These are phyloP conservation scores for Blastobotrys illinoisensis DNA, from an alignment of 1,139 yeast genomes.

Conservation along the genomic window DNA sequence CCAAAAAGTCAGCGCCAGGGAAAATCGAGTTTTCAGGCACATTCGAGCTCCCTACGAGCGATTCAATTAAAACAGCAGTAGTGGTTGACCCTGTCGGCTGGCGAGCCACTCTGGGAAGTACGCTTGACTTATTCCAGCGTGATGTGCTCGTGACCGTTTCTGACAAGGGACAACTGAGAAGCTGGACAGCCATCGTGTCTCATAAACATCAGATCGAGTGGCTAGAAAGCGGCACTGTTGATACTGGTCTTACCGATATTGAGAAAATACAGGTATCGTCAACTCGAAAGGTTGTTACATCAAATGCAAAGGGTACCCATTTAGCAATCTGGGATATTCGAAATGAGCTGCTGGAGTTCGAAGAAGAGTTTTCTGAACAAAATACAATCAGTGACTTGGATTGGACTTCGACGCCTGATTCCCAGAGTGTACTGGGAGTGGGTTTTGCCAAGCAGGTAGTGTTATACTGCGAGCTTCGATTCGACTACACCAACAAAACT, in stretches of 20 bases:
- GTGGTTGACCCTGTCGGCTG: conserved; percentile 67
- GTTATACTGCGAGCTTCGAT: conserved; percentile 74
- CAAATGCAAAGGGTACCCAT: conserved; percentile 46
- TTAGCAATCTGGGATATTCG: conserved; percentile 74
- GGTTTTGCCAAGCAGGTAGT: conserved; percentile 60
- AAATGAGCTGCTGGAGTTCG: conserved; percentile 63
- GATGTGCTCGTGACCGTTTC: conserved; percentile 58
- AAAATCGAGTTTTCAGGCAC: conserved; percentile 19
- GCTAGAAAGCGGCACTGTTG: conserved; percentile 44
- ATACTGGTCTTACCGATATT: conserved; percentile 52
- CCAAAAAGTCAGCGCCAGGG: conserved; percentile 4
- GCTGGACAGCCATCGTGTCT: conserved; percentile 42
- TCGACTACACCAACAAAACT: conserved; percentile 75
- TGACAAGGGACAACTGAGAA: conserved; percentile 47
- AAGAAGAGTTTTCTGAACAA: conserved; percentile 38
- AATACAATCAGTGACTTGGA: conserved; percentile 51
- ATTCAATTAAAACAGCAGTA: conserved; percentile 44
- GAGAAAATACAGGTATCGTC: conserved; percentile 66
- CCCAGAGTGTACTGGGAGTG: conserved; percentile 71
- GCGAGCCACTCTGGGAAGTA: conserved; percentile 35
- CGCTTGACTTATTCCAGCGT: conserved; percentile 37
- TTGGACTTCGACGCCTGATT: conserved; percentile 68
- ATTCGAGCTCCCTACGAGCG: conserved; percentile 23
- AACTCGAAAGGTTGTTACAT: conserved; percentile 66
- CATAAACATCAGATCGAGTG: conserved; percentile 35